Conservation (phyloP, 345 rosid species). For the Dipteronia dyeriana region DNA sequence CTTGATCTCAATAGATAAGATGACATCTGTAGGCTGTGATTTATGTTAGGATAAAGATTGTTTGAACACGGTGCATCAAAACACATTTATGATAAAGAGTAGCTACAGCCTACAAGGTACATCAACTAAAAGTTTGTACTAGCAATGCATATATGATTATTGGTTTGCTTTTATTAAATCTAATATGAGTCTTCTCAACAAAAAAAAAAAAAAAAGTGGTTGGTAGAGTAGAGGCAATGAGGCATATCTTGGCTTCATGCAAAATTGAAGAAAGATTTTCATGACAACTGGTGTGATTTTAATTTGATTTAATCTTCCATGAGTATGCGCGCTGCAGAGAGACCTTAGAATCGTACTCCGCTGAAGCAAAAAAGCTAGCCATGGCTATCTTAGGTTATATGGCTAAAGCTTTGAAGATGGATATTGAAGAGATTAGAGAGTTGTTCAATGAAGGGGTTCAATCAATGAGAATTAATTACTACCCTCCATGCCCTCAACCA, state of each 20-base stretch:
- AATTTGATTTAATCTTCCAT: not conserved
- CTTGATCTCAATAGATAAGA: too few species aligned
- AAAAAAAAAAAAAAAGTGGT: too few species aligned
- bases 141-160: not conserved
- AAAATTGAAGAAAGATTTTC: not conserved
- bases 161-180: too few species aligned
- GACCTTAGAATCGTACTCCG: slow-evolving; percentile 43
- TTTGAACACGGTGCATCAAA: not conserved
- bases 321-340: slow-evolving; percentile 36
- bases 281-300: not conserved
- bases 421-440: slow-evolving; percentile 42
- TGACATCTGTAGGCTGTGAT: too few species aligned
- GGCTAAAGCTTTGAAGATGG: slow-evolving; percentile 51
- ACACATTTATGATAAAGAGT: not conserved
- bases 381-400: slow-evolving; percentile 35
- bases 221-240: not conserved
- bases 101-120: not conserved
- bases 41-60: too few species aligned
- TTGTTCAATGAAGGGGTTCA: slow-evolving; percentile 36
- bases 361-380: slow-evolving; percentile 38
- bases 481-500: slow-evolving; percentile 45
- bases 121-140: not conserved
- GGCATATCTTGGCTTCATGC: not conserved
- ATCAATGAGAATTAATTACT: slow-evolving; percentile 44
- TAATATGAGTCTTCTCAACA: too few species aligned